These are phyloP conservation scores for Caloboletus inedulis DNA, from an alignment of 1,284 basidiomycete genomes.

Conservation along the genomic window DNA sequence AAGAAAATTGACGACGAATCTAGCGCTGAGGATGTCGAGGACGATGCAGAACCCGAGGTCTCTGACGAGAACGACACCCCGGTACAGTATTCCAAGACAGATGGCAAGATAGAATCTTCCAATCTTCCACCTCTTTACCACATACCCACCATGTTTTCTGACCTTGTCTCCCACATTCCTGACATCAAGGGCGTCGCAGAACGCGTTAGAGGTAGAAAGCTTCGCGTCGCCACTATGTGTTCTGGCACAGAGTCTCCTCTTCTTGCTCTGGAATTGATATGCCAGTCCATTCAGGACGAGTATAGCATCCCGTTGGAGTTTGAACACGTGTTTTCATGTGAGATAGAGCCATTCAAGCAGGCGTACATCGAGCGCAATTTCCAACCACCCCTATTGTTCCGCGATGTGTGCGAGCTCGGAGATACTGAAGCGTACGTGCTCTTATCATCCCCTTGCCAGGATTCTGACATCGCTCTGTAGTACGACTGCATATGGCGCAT, in stretches of 20 bases:
- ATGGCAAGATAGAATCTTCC: conserved; percentile 48
- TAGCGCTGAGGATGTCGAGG: conserved; percentile 16
- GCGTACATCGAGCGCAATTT: conserved; percentile 98
- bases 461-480: conserved; percentile 39
- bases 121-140: conserved; percentile 79
- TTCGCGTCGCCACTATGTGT: conserved; percentile 97
- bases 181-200: conserved; percentile 68
- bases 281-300: conserved; percentile 69
- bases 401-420: conserved; percentile 92
- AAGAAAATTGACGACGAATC: conserved; percentile 32
- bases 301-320: conserved; percentile 66
- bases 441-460: not conserved
- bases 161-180: conserved; percentile 74
- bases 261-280: conserved; percentile 84
- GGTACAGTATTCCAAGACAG: conserved; percentile 36
- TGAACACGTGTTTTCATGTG: conserved; percentile 95
- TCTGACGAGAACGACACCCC: conserved; percentile 32
- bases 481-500: conserved; percentile 88
- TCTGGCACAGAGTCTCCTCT: conserved; percentile 95
- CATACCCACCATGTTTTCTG: conserved; percentile 81
- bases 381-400: conserved; percentile 84
- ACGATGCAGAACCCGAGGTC: conserved; percentile 25
- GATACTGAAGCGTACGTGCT: conserved; percentile 61
- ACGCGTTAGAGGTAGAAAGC: conserved; percentile 73
- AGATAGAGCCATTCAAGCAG: conserved; percentile 98